Conservation (phyloP, 1,284 basidiomycete genomes). For the Neonothopanus nambi region DNA sequence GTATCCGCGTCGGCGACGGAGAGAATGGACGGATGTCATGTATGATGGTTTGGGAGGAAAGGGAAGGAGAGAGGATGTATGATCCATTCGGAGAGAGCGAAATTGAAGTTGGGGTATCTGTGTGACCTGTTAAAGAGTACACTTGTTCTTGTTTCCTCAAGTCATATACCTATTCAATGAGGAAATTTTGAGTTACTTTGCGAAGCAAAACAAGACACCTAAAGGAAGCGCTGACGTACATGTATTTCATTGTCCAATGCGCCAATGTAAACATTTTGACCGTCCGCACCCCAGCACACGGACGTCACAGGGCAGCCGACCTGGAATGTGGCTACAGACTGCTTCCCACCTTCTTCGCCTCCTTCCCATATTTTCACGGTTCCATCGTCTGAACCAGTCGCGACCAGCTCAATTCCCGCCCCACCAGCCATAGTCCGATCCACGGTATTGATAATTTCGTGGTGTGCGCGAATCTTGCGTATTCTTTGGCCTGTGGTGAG, state of each 20-base stretch:
- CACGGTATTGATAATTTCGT: slow-evolving; percentile 86
- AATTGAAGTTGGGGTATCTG: slow-evolving; percentile 88
- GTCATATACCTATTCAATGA: slow-evolving; percentile 71
- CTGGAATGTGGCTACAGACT: slow-evolving; percentile 77
- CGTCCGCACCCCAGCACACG: slow-evolving; percentile 90
- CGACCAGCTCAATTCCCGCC: slow-evolving; percentile 60
- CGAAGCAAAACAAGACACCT: slow-evolving; percentile 6
- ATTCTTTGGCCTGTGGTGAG: slow-evolving; percentile 76
- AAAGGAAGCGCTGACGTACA: slow-evolving; percentile 46
- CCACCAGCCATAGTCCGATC: slow-evolving; percentile 82
- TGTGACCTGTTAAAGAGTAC: slow-evolving; percentile 76
- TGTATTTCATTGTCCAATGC: slow-evolving; percentile 94
- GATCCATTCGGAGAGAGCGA: slow-evolving; percentile 85
- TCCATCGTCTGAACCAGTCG: slow-evolving; percentile 87
- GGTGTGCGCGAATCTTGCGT: slow-evolving; percentile 79
- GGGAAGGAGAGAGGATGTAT: slow-evolving; percentile 83
- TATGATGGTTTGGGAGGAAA: slow-evolving; percentile 85
- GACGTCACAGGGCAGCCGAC: slow-evolving; percentile 89
- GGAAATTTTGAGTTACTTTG: not conserved
- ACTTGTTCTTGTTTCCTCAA: slow-evolving; percentile 79
- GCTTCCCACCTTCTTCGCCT: slow-evolving; percentile 72
- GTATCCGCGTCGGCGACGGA: slow-evolving; percentile 75
- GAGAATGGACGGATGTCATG: slow-evolving; percentile 93
- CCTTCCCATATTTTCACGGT: slow-evolving; percentile 88
- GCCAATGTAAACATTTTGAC: slow-evolving; percentile 82